Conservation (phyloP, 2,329 filamentous ascomycete genomes). For the Albophoma yamanashiensis region DNA sequence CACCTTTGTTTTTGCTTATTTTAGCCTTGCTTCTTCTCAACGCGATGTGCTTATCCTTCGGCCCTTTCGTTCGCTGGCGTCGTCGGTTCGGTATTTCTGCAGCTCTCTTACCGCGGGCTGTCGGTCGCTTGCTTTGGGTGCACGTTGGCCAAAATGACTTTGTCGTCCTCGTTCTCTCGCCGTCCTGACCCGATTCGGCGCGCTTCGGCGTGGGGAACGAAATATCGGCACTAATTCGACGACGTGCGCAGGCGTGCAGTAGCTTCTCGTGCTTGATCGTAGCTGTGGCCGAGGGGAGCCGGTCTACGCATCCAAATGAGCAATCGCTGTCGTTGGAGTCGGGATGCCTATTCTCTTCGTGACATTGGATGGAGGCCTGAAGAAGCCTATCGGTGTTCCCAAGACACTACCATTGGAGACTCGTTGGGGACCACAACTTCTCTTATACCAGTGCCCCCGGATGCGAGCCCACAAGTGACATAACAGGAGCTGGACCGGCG, state of each 20-base stretch:
- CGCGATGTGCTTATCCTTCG: not conserved
- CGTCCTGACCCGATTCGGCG: not conserved
- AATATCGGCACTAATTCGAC: not conserved
- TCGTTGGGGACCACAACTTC: not conserved
- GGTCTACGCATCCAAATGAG: not conserved
- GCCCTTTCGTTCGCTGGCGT: not conserved
- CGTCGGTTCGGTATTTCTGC: not conserved
- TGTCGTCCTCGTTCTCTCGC: not conserved
- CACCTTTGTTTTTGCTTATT: constrained; percentile 1
- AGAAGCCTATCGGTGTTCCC: not conserved
- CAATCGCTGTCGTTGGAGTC: not conserved
- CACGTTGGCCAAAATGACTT: not conserved
- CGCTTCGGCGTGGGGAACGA: not conserved
- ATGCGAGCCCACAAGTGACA: not conserved
- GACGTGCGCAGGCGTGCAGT: not conserved
- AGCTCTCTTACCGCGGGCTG: not conserved
- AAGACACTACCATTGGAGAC: not conserved
- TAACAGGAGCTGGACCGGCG: not conserved
- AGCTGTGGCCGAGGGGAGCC: not conserved
- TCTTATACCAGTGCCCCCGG: not conserved
- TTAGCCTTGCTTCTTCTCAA: not conserved
- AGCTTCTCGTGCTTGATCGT: not conserved
- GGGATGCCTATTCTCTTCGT: not conserved
- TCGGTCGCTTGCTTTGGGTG: not conserved
- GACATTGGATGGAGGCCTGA: not conserved